Conservation (phyloP, 768 basidiomycete species). For the Agaricus sinodeliciosus region DNA sequence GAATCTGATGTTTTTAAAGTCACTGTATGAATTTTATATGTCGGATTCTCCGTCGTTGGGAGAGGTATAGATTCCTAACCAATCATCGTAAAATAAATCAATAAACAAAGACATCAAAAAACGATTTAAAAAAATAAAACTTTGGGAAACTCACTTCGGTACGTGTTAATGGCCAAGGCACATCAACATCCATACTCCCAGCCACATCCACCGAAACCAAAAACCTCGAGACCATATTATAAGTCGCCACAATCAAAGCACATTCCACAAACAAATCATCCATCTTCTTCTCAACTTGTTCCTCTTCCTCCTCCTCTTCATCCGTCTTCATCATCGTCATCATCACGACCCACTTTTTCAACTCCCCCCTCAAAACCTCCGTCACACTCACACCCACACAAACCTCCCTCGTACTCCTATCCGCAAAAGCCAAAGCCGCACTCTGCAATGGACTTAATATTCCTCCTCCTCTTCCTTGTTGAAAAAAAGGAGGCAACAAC, state of each 20-base stretch:
- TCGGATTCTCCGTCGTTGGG: constrained; percentile 21
- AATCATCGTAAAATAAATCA: background rate
- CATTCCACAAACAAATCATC: constrained; percentile 51
- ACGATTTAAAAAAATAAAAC: background rate
- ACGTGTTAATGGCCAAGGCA: constrained; percentile 44
- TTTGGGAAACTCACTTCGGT: constrained; percentile 27
- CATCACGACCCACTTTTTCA: constrained; percentile 20
- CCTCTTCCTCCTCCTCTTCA: constrained; percentile 17
- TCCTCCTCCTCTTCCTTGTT: constrained; percentile 15
- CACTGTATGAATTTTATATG: constrained; percentile 33
- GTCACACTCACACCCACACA: constrained; percentile 36
- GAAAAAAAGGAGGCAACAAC: constrained; percentile 28
- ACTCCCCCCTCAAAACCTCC: constrained; percentile 30
- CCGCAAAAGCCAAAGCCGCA: constrained; percentile 50
- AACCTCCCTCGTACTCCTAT: constrained; percentile 47
- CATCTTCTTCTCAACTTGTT: constrained; percentile 19
- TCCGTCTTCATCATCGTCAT: constrained; percentile 9
- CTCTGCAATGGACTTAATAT: constrained; percentile 41
- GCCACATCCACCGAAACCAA: constrained; percentile 55
- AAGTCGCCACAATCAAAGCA: constrained; percentile 43
- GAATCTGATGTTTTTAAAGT: constrained; percentile 31
- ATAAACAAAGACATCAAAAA: no score
- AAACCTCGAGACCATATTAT: constrained; percentile 70
- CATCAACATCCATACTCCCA: constrained; percentile 37
- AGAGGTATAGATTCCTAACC: constrained; percentile 33